Conservation (phyloP, 202 grass and related monocot genomes). For the Setaria viridis region DNA sequence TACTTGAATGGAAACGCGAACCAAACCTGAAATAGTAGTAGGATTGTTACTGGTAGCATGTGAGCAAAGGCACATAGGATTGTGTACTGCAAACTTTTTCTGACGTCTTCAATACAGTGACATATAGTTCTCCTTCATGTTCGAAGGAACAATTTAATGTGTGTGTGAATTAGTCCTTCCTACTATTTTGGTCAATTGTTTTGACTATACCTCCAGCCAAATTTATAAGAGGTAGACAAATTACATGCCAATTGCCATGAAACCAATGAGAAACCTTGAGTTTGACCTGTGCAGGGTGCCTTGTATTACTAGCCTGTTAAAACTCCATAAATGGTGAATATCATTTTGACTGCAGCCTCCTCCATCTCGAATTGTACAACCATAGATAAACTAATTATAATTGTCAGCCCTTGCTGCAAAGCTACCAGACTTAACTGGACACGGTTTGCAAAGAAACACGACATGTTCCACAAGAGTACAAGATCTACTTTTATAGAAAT, state of each 20-base stretch:
- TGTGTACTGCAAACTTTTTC: background rate
- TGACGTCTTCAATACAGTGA: background rate
- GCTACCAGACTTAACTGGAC: background rate
- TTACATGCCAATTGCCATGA: background rate
- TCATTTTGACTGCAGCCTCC: background rate
- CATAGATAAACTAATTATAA: background rate
- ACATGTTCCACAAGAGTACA: slow-evolving; percentile 2
- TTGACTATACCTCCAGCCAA: slow-evolving; percentile 15
- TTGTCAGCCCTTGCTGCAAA: background rate
- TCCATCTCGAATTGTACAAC: slow-evolving; percentile 24
- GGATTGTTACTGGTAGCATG: background rate
- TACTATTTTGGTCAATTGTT: background rate
- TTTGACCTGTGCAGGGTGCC: slow-evolving; percentile 13
- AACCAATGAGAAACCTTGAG: slow-evolving; percentile 5
- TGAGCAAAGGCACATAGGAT: background rate
- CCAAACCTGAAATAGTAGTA: slow-evolving; percentile 64
- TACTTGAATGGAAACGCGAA: slow-evolving; percentile 84
- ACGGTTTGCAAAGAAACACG: background rate
- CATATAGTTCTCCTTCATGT: background rate
- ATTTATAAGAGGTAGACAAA: slow-evolving; percentile 1
- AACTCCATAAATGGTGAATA: background rate
- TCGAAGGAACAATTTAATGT: background rate
- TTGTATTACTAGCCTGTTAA: background rate
- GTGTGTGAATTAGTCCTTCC: background rate
- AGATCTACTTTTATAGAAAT: background rate